A percentile compares a stretch with the other conserved stretches of the same genome.
Evolutionary conservation across 2,329 filamentous ascomycete genomes (phyloP).

Genomic region (Microdochium bolleyi): DNA sequence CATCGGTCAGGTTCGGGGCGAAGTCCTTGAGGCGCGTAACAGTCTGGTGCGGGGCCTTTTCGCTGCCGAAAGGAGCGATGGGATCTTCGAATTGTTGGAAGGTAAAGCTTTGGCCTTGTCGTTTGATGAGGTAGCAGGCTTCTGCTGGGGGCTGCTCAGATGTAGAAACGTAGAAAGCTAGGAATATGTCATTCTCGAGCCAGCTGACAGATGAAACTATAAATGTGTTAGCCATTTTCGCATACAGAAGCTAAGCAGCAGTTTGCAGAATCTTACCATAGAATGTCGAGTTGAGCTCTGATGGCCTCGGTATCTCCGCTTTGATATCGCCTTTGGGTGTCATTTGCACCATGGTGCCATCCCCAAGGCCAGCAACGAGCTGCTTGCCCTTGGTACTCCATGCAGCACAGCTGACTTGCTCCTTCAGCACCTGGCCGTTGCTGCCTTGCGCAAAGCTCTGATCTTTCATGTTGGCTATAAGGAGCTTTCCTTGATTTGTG

Average conservation of each 20-base stretch:
- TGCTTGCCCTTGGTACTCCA: conserved; percentile 96
- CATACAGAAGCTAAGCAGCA: not conserved
- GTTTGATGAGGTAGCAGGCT: conserved; percentile 71
- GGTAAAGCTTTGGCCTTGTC: conserved; percentile 55
- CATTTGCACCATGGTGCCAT: conserved; percentile 78
- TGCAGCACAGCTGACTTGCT: conserved; percentile 71
- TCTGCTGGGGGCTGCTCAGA: conserved; percentile 53
- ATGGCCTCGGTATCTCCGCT: conserved; percentile 70
- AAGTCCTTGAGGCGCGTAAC: conserved; percentile 73
- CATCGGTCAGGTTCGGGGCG: conserved; percentile 69
- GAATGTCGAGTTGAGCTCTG: conserved; percentile 52
- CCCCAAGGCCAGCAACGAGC: conserved; percentile 73
- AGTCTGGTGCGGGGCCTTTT: conserved; percentile 66
- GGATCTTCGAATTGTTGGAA: conserved; percentile 71
- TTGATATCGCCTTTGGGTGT: conserved; percentile 72
- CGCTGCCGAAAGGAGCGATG: conserved; percentile 62
- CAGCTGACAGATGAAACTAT: conserved; percentile 74
- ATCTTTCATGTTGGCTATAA: conserved; percentile 74
- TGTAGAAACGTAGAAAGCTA: conserved; percentile 68
- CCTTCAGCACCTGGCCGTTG: conserved; percentile 57
- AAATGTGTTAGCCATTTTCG: conserved; percentile 13
- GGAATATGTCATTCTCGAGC: conserved; percentile 81
- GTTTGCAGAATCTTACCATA: conserved; percentile 47
- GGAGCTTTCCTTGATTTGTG: conserved; percentile 69
- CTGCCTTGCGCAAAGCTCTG: conserved; percentile 47